Percentiles rank a stretch among this genome's conserved stretches.
Evolutionary conservation across 345 rosid species (phyloP).

Genomic region (Psidium guajava): DNA sequence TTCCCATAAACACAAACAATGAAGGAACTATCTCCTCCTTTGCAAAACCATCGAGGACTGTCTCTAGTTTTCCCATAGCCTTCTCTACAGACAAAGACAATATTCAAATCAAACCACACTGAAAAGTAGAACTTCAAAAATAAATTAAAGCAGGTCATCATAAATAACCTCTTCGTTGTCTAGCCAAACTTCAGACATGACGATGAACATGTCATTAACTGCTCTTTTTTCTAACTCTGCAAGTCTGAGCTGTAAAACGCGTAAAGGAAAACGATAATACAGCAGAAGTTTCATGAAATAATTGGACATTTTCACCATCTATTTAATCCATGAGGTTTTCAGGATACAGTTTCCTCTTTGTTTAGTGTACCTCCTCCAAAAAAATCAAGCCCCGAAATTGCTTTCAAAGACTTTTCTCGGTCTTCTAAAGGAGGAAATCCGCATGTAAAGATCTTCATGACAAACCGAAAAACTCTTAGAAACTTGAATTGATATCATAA

Average conservation of each 20-base stretch:
- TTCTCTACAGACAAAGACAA: slow-evolving; percentile 42
- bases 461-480: not conserved
- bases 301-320: not conserved
- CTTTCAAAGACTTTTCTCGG: slow-evolving; percentile 60
- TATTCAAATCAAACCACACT: slow-evolving; percentile 21
- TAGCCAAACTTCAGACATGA: slow-evolving; percentile 85
- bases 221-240: slow-evolving; percentile 57
- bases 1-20: slow-evolving; percentile 93
- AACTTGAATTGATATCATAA: not conserved
- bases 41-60: slow-evolving; percentile 73
- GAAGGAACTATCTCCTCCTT: slow-evolving; percentile 74
- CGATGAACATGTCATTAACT: slow-evolving; percentile 75
- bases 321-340: not conserved
- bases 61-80: slow-evolving; percentile 68
- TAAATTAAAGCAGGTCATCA: not conserved
- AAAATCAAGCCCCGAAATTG: slow-evolving; percentile 64
- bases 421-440: slow-evolving; percentile 95
- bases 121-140: not conserved
- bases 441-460: slow-evolving; percentile 63
- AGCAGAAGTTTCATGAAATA: not conserved
- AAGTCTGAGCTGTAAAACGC: slow-evolving; percentile 40
- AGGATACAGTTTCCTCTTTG: slow-evolving; percentile 81
- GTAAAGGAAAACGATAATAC: slow-evolving; percentile 16
- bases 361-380: slow-evolving; percentile 67
- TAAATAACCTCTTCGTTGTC: slow-evolving; percentile 72